phyloP scores from a whole-genome alignment of 2,329 filamentous ascomycete genomes.

The Pseudogymnoascus sp. region DNA sequence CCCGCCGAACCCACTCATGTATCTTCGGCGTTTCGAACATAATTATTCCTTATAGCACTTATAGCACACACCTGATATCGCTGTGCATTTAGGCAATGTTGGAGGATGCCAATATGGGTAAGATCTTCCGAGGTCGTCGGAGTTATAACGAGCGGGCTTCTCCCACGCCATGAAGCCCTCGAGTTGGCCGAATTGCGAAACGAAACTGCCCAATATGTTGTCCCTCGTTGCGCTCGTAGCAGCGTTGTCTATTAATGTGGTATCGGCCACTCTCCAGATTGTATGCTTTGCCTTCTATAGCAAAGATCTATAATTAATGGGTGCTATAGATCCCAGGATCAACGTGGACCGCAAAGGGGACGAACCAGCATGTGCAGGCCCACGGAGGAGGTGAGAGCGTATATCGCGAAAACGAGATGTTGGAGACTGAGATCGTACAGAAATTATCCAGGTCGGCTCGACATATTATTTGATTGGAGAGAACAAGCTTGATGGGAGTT shows the following conservation, averaged over 20 bases:
- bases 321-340: conserved; percentile 22
- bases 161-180: neutral
- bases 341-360: conserved; percentile 25
- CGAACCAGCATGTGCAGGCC: conserved; percentile 53
- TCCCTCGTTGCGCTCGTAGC: neutral
- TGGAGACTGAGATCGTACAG: neutral
- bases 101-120: neutral
- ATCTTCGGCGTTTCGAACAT: conserved; percentile 4
- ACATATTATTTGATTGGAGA: conserved; percentile 59
- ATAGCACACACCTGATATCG: conserved; percentile 1
- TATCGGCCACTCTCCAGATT: conserved; percentile 11
- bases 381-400: conserved; percentile 54
- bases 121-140: neutral
- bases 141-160: neutral
- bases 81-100: neutral
- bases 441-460: conserved; percentile 4
- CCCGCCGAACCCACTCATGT: neutral
- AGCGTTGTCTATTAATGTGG: conserved; percentile 9
- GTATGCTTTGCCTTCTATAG: neutral
- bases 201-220: neutral
- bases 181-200: neutral
- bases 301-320: neutral
- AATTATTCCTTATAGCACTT: neutral
- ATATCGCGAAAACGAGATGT: conserved; percentile 25
- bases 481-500: conserved; percentile 56